These are phyloP conservation scores for Trifolium repens DNA, from an alignment of 306 rosid genomes.

Conservation along the genomic window DNA sequence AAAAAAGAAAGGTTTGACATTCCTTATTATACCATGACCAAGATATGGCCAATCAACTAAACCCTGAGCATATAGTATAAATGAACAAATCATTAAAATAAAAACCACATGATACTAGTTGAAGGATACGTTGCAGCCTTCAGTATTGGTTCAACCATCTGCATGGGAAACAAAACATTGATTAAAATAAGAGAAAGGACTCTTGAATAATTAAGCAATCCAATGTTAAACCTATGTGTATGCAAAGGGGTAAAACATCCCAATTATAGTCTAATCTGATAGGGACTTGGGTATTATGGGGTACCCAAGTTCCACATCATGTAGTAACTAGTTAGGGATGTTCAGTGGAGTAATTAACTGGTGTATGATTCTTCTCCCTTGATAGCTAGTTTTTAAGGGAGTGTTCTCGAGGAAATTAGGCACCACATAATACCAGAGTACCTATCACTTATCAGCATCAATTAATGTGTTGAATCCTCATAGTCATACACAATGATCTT, in stretches of 20 bases:
- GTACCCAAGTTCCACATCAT: background rate
- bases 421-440: background rate
- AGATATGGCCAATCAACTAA: constrained; percentile 7
- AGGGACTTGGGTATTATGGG: background rate
- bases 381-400: background rate
- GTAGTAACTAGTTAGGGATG: background rate
- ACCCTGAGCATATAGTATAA: constrained; percentile 1
- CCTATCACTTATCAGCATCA: background rate
- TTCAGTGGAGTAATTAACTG: background rate
- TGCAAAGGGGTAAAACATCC: background rate
- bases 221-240: constrained; percentile 11
- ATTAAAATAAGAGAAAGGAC: constrained; percentile 9
- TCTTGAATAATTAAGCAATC: constrained; percentile 26
- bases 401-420: background rate
- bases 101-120: constrained; percentile 7
- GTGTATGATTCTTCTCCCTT: background rate
- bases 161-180: constrained; percentile 44
- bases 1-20: background rate
- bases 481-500: constrained; percentile 6
- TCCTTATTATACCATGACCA: constrained; percentile 1
- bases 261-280: background rate
- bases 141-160: constrained; percentile 92
- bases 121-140: constrained; percentile 92
- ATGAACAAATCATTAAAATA: constrained; percentile 6
- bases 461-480: constrained; percentile 12